phyloP scores from a whole-genome alignment of 345 rosid species.

The Clarkia xantiana region DNA sequence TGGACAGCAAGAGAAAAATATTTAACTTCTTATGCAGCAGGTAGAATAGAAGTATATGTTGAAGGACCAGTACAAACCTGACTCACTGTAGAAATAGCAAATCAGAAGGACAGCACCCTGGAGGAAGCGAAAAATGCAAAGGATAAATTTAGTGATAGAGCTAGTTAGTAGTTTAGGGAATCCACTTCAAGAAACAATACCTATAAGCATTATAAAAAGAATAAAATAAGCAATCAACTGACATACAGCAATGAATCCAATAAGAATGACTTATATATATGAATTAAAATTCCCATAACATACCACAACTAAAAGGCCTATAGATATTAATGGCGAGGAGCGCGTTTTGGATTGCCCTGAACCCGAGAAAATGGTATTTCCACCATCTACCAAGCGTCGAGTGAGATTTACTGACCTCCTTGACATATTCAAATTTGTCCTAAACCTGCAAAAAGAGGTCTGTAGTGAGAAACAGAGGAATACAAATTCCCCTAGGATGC shows the following conservation, averaged over 20 bases:
- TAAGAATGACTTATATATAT: neutral
- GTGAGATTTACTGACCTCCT: slow-evolving; percentile 51
- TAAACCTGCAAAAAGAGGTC: slow-evolving; percentile 5
- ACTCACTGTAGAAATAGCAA: slow-evolving; percentile 32
- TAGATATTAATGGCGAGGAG: slow-evolving; percentile 31
- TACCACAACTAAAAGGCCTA: slow-evolving; percentile 40
- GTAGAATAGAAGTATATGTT: slow-evolving; percentile 1
- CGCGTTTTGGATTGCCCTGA: slow-evolving; percentile 41
- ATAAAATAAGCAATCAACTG: too few species aligned
- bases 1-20: neutral
- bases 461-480: too few species aligned
- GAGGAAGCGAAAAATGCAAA: neutral
- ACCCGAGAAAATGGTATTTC: slow-evolving; percentile 34
- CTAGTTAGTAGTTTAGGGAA: too few species aligned
- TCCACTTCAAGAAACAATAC: too few species aligned
- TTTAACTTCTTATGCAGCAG: neutral
- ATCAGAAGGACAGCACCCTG: slow-evolving; percentile 59
- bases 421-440: slow-evolving; percentile 23
- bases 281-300: slow-evolving; percentile 3
- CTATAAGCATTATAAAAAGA: too few species aligned
- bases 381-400: slow-evolving; percentile 37
- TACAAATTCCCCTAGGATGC: too few species aligned
- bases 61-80: slow-evolving; percentile 33
- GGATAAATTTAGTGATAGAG: neutral
- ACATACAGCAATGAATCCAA: too few species aligned